A percentile compares a stretch with the other conserved stretches of the same genome.
Evolutionary conservation across 257 asterid species (phyloP).

Genomic region (Solanum neorickii): DNA sequence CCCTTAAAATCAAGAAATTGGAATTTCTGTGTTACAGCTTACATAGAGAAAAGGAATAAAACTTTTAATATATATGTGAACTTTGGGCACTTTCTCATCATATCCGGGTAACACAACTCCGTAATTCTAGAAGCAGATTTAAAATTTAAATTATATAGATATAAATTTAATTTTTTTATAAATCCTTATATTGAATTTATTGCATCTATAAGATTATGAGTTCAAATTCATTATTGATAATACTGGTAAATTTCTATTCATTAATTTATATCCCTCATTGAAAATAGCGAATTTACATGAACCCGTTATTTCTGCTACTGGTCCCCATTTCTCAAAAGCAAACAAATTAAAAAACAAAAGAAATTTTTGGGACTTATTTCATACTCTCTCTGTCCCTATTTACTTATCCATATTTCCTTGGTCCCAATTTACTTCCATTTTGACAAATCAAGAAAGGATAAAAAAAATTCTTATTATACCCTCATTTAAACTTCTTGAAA

Average conservation of each 20-base stretch:
- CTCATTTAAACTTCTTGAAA: no score
- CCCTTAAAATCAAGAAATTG: neutral
- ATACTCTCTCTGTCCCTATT: no score
- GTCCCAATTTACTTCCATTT: no score
- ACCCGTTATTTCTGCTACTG: neutral
- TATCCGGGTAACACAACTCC: neutral
- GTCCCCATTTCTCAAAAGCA: neutral
- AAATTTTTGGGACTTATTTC: neutral
- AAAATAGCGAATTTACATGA: neutral
- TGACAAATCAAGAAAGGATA: no score
- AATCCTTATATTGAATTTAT: neutral
- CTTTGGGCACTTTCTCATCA: neutral
- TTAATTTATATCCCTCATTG: neutral
- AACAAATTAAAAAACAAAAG: neutral
- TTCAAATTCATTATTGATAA: neutral
- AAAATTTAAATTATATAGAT: neutral
- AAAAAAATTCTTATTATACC: no score
- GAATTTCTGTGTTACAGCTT: neutral
- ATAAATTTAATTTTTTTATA: neutral
- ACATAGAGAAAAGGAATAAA: neutral
- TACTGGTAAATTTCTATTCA: neutral
- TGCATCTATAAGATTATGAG: no score
- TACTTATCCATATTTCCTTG: no score
- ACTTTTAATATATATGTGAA: neutral
- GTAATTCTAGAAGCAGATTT: neutral